Evolutionary conservation across 2,329 filamentous ascomycete genomes (phyloP).

Genomic region (Phaeosphaeria sp.): DNA sequence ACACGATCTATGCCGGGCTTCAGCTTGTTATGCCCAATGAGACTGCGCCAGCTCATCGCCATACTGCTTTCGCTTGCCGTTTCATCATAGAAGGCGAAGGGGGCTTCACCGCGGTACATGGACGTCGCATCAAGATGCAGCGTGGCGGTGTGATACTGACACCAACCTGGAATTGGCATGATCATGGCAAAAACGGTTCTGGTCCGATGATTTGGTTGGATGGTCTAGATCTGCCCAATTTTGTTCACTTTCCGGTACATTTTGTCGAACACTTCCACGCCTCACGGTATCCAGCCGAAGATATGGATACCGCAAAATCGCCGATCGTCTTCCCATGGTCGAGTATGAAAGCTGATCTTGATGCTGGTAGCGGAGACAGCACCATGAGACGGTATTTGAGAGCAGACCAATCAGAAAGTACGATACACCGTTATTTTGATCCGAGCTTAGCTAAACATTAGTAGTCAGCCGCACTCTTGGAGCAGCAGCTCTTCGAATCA

Average conservation of each 20-base stretch:
- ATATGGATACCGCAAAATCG: not conserved
- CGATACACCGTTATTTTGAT: not conserved
- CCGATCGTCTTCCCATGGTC: not conserved
- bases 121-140: constrained; percentile 59
- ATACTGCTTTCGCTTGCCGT: constrained; percentile 63
- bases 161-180: constrained; percentile 64
- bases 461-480: not conserved
- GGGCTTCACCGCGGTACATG: constrained; percentile 66
- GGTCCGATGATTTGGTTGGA: constrained; percentile 66
- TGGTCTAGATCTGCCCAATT: constrained; percentile 61
- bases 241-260: constrained; percentile 59
- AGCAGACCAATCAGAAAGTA: not conserved
- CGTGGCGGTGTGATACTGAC: constrained; percentile 65
- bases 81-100: constrained; percentile 65
- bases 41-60: constrained; percentile 62
- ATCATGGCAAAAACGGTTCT: constrained; percentile 65
- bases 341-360: not conserved
- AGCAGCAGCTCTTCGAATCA: not conserved
- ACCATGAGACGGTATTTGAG: not conserved
- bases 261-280: constrained; percentile 61
- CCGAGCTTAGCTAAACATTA: not conserved
- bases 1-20: constrained; percentile 65
- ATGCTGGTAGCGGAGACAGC: not conserved
- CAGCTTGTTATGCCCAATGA: constrained; percentile 65
- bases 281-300: constrained; percentile 53